phyloP scores from a whole-genome alignment of 1,284 basidiomycete species.

The Fomitopsis pinicola region DNA sequence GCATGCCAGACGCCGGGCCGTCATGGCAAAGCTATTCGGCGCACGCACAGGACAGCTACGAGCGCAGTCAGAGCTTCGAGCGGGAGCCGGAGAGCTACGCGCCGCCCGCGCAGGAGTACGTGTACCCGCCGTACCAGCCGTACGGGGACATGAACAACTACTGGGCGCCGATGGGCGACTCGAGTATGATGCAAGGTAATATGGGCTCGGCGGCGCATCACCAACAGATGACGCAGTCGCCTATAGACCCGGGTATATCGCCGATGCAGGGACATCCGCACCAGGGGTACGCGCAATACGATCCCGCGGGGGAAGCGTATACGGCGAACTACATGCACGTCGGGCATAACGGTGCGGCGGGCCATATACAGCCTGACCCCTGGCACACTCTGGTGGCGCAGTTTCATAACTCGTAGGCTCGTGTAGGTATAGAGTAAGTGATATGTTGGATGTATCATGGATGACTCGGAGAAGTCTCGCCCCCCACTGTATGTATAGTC shows the following conservation, averaged over 20 bases:
- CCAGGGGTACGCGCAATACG: conserved; percentile 13
- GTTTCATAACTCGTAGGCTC: conserved; percentile 14
- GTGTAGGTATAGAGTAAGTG: background rate
- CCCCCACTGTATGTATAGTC: background rate
- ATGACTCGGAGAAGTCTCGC: background rate
- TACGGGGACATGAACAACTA: background rate
- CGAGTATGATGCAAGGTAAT: background rate
- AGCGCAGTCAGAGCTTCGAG: background rate
- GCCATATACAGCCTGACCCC: conserved; percentile 20
- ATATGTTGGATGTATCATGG: background rate
- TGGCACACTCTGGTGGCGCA: conserved; percentile 28
- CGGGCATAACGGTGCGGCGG: conserved; percentile 16
- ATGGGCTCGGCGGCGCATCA: background rate
- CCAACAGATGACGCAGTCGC: background rate
- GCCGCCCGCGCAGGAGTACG: conserved; percentile 6
- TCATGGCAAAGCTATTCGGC: background rate
- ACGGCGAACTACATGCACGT: conserved; percentile 10
- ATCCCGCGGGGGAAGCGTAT: conserved; percentile 7
- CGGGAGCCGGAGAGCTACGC: background rate
- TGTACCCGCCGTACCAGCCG: conserved; percentile 15
- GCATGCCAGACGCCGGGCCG: conserved; percentile 2
- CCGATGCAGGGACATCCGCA: conserved; percentile 9
- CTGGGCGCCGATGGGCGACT: background rate
- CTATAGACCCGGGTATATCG: background rate
- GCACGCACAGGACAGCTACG: background rate